Evolutionary conservation across 352 stramenopile species (phyloP).

Genomic region (Pythium coloratum): DNA sequence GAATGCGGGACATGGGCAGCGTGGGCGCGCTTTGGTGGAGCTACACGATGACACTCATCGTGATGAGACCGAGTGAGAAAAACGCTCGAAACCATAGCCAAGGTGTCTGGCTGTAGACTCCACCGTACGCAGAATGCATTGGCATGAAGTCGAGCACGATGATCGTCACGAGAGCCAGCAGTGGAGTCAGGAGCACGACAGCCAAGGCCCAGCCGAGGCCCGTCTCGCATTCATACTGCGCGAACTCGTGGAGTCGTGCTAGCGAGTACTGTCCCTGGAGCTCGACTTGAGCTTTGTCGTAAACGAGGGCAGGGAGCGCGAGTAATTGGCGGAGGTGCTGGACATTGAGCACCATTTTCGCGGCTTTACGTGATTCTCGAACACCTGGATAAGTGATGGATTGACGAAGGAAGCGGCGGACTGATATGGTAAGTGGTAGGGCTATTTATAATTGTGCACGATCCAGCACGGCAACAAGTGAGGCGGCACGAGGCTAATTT

Average conservation of each 20-base stretch:
- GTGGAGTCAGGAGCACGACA: background rate
- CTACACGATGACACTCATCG: constrained; percentile 2
- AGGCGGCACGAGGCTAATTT: too few relatives aligned
- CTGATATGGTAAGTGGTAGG: too few relatives aligned
- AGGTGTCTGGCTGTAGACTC: background rate
- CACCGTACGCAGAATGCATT: background rate
- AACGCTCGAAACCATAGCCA: background rate
- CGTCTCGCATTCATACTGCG: background rate
- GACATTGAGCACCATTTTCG: too few relatives aligned
- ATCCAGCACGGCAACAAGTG: too few relatives aligned
- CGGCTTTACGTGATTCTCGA: too few relatives aligned
- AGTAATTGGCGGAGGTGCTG: too few relatives aligned
- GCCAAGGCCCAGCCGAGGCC: background rate
- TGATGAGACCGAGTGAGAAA: background rate
- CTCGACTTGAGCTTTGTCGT: background rate
- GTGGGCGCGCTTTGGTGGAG: constrained; percentile 2
- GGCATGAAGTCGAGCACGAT: background rate
- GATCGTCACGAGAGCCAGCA: background rate
- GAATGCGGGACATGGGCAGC: background rate
- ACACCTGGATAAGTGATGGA: too few relatives aligned
- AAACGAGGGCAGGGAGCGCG: background rate
- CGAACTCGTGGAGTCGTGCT: background rate
- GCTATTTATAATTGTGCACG: too few relatives aligned
- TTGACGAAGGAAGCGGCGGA: too few relatives aligned
- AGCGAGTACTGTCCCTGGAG: background rate